phyloP scores from a whole-genome alignment of 352 stramenopile species.

The Aphanomyces stellatus region DNA sequence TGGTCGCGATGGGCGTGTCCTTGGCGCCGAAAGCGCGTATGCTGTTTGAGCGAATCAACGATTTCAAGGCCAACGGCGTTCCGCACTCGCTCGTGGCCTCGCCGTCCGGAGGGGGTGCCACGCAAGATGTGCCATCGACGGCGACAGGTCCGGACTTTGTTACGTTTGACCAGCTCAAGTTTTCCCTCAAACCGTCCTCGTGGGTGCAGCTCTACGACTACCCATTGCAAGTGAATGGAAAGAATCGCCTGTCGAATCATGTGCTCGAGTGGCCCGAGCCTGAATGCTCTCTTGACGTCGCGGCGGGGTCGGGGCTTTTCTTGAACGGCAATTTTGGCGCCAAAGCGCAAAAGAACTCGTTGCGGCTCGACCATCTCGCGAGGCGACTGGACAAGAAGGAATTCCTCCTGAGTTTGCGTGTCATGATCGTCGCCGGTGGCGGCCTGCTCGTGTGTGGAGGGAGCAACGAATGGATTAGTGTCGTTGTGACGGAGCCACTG shows the following conservation, averaged over 20 bases:
- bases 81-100: background rate
- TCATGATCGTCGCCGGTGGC: background rate
- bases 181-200: background rate
- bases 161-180: background rate
- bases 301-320: background rate
- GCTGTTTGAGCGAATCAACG: background rate
- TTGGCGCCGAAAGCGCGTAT: background rate
- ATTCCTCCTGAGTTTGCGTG: background rate
- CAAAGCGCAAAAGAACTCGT: background rate
- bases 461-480: background rate
- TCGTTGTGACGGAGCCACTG: background rate
- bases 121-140: too few relatives aligned
- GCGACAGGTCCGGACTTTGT: too few relatives aligned
- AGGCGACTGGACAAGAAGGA: background rate
- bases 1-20: background rate
- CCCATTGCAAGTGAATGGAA: background rate
- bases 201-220: constrained; percentile 4
- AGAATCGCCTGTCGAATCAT: background rate
- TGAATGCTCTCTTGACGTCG: background rate
- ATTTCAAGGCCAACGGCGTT: background rate
- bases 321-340: background rate
- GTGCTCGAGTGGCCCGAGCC: background rate
- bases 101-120: too few relatives aligned
- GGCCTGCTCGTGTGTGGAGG: background rate
- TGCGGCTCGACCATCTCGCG: background rate